Percentiles rank a stretch among this genome's conserved stretches.
phyloP scores from a whole-genome alignment of 2,329 filamentous ascomycete species.

The Emmonsia crescens region DNA sequence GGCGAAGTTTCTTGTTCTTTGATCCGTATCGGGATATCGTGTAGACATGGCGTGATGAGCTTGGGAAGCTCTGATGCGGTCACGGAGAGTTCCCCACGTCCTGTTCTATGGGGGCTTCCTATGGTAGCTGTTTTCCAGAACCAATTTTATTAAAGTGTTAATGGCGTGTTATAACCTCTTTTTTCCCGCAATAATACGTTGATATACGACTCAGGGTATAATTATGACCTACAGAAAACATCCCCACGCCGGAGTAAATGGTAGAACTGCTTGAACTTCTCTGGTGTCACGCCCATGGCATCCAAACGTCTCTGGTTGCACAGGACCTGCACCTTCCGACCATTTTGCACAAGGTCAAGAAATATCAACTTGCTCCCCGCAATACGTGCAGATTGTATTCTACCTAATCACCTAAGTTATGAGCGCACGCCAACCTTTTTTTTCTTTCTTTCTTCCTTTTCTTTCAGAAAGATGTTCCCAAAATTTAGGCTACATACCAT shows the following conservation, averaged over 20 bases:
- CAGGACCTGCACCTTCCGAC: constrained; percentile 63
- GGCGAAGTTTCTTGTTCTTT: constrained; percentile 61
- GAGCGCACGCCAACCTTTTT: constrained; percentile 8
- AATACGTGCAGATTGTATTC: constrained; percentile 59
- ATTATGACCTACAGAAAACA: constrained; percentile 56
- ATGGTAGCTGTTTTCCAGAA: constrained; percentile 45
- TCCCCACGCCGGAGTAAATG: constrained; percentile 68
- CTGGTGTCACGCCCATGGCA: constrained; percentile 25
- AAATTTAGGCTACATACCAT: constrained; percentile 28
- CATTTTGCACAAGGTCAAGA: constrained; percentile 66
- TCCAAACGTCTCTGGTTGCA: constrained; percentile 48
- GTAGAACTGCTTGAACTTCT: constrained; percentile 49
- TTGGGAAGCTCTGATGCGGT: constrained; percentile 56
- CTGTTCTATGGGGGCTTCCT: constrained; percentile 59
- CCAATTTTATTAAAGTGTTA: neutral
- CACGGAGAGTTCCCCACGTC: constrained; percentile 66
- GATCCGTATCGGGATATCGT: constrained; percentile 63
- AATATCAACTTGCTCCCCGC: constrained; percentile 74
- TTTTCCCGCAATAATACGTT: neutral
- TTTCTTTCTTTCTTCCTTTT: constrained; percentile 10
- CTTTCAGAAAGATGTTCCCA: neutral
- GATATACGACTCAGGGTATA: neutral
- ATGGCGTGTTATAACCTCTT: neutral
- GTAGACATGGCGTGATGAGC: constrained; percentile 66
- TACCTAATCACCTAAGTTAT: constrained; percentile 49